Conservation (phyloP, 2,329 filamentous ascomycete species). For the Emericellopsis atlantica region DNA sequence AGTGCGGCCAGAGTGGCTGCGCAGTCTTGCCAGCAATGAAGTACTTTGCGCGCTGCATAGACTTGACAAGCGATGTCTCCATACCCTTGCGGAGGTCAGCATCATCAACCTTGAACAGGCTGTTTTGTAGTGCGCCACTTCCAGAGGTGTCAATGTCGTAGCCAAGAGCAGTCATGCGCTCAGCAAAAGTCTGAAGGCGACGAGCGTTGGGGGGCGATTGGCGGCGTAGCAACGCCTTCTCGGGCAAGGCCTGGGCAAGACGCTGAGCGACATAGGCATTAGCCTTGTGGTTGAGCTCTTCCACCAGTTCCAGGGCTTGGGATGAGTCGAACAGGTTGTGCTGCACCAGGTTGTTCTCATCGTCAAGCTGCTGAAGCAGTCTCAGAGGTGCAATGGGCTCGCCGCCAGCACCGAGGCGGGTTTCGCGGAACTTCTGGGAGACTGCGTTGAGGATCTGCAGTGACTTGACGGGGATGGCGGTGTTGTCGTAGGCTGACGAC, state of each 20-base stretch:
- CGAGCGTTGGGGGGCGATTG: constrained; percentile 78
- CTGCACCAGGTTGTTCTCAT: constrained; percentile 95
- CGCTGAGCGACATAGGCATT: constrained; percentile 84
- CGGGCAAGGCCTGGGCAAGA: constrained; percentile 64
- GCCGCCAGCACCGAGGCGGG: constrained; percentile 67
- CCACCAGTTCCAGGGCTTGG: constrained; percentile 79
- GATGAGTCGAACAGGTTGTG: constrained; percentile 93
- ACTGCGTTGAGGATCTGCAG: constrained; percentile 72
- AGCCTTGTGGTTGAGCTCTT: constrained; percentile 88
- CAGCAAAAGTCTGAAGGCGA: constrained; percentile 78
- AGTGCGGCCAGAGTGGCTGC: constrained; percentile 74
- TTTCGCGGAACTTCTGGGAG: constrained; percentile 81
- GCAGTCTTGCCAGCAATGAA: constrained; percentile 70
- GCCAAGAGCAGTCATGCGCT: constrained; percentile 84
- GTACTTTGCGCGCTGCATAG: constrained; percentile 95
- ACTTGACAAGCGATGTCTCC: constrained; percentile 90
- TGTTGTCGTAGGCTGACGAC: constrained; percentile 46
- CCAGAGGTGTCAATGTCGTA: constrained; percentile 82
- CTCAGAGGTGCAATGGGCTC: constrained; percentile 76
- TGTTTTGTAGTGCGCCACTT: constrained; percentile 86
- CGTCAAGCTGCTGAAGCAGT: constrained; percentile 85
- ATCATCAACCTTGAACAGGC: constrained; percentile 87
- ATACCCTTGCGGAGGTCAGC: constrained; percentile 87
- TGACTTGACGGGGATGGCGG: constrained; percentile 58
- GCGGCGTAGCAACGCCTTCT: constrained; percentile 84